Percentiles rank a stretch among this genome's conserved stretches.
These are phyloP conservation scores for Rhodomyrtus psidioides DNA, from an alignment of 441 rosid genomes.

Conservation along the genomic window DNA sequence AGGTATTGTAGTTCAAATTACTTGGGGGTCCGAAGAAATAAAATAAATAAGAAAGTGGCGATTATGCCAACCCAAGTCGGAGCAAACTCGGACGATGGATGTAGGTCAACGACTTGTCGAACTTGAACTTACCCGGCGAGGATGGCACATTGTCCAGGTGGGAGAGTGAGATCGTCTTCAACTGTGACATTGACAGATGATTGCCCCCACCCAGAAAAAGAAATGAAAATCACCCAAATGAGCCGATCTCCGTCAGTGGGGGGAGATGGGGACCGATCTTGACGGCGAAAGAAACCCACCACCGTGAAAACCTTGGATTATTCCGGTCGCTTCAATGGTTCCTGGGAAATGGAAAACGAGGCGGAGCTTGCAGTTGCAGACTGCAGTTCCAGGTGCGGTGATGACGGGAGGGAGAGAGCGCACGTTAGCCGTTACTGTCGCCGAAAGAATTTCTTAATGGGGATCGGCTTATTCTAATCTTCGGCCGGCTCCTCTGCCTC, in stretches of 20 bases:
- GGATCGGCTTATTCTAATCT: background rate
- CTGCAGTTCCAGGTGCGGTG: background rate
- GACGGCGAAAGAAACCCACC: background rate
- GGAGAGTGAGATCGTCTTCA: background rate
- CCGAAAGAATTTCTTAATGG: background rate
- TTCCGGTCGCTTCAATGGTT: background rate
- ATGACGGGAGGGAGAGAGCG: background rate
- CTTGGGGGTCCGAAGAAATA: slow-evolving; percentile 28
- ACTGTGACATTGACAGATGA: slow-evolving; percentile 6
- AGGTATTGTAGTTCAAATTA: background rate
- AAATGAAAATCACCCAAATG: background rate
- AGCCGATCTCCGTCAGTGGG: background rate
- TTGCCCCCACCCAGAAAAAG: background rate
- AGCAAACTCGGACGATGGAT: slow-evolving; percentile 23
- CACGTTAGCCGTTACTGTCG: background rate
- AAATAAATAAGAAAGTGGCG: slow-evolving; percentile 17
- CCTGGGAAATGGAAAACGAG: background rate
- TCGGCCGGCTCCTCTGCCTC: no score
- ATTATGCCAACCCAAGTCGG: slow-evolving; percentile 28
- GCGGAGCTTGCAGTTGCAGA: background rate
- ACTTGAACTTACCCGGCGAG: slow-evolving; percentile 10
- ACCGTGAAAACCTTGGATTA: background rate
- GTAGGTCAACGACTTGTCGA: slow-evolving; percentile 1
- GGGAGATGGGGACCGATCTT: background rate
- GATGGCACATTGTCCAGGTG: slow-evolving; percentile 2